A percentile compares a stretch with the other conserved stretches of the same genome.
phyloP scores from a whole-genome alignment of 495 filamentous ascomycete genomes.

The Trichocladium antarcticum region DNA sequence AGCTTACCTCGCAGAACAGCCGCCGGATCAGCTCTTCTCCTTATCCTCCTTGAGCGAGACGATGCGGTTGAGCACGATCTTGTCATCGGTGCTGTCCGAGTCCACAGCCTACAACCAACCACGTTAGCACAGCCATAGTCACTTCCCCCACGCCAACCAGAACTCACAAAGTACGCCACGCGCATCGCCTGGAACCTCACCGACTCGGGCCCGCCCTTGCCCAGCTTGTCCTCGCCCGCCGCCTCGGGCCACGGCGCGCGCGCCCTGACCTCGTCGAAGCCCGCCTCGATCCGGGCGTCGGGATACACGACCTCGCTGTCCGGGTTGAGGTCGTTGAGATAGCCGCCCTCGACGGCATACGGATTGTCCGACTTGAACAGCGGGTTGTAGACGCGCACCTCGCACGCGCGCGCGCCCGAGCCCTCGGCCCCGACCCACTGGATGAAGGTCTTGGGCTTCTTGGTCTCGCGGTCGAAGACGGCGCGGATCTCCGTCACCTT shows the following conservation, averaged over 20 bases:
- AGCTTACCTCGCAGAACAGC: too few relatives aligned
- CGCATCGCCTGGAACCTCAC: slow-evolving; percentile 90
- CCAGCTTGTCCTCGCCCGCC: slow-evolving; percentile 49
- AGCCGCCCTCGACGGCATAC: slow-evolving; percentile 57
- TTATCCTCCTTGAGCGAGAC: slow-evolving; percentile 86
- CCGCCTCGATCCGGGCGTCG: slow-evolving; percentile 72
- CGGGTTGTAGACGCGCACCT: slow-evolving; percentile 67
- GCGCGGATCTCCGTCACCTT: slow-evolving; percentile 59
- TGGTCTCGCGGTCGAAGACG: slow-evolving; percentile 52
- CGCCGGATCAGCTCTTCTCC: slow-evolving; percentile 44
- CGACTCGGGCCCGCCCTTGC: slow-evolving; percentile 52
- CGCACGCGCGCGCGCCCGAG: slow-evolving; percentile 57
- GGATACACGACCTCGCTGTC: slow-evolving; percentile 67
- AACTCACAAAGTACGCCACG: slow-evolving; percentile 66
- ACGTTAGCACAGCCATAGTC: slow-evolving; percentile 10
- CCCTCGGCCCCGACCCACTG: slow-evolving; percentile 69
- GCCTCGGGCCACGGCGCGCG: slow-evolving; percentile 76
- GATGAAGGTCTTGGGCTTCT: slow-evolving; percentile 83
- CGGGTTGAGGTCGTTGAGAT: slow-evolving; percentile 73
- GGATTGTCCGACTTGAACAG: slow-evolving; percentile 85
- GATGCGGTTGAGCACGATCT: slow-evolving; percentile 80
- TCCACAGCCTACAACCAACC: slow-evolving; percentile 48
- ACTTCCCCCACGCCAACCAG: background rate
- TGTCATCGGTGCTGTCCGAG: slow-evolving; percentile 62
- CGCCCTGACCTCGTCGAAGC: slow-evolving; percentile 64